Percentiles rank a stretch among this genome's conserved stretches.
Evolutionary conservation across 2,329 filamentous ascomycete genomes (phyloP).

Genomic region (Aspergillus brasiliensis): DNA sequence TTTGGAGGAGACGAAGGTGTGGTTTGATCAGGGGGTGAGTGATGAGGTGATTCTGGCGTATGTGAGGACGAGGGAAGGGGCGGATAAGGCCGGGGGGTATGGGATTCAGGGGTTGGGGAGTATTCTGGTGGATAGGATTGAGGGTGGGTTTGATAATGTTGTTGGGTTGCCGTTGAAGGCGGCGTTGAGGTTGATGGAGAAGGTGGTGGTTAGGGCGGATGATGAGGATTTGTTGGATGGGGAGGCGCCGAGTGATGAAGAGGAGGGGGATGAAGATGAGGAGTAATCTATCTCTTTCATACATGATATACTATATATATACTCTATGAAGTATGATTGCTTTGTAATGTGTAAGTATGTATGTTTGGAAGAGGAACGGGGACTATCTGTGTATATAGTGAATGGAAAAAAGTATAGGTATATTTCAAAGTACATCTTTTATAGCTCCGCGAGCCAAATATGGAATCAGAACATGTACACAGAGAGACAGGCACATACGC

Average conservation of each 20-base stretch:
- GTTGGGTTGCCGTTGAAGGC: conserved; percentile 82
- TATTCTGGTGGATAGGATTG: conserved; percentile 83
- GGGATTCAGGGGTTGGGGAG: conserved; percentile 87
- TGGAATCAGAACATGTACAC: conserved; percentile 36
- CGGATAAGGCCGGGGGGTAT: conserved; percentile 95
- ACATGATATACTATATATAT: too few species aligned
- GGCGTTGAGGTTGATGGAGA: conserved; percentile 80
- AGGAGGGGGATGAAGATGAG: conserved; percentile 17
- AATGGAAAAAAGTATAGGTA: not conserved
- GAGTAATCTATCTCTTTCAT: too few species aligned
- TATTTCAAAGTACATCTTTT: conserved; percentile 19
- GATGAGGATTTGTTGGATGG: conserved; percentile 48
- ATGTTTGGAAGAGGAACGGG: too few species aligned
- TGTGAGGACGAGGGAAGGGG: conserved; percentile 78
- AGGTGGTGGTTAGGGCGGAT: conserved; percentile 75
- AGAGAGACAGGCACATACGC: conserved; percentile 30
- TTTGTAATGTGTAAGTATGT: too few species aligned
- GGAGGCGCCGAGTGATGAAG: conserved; percentile 33
- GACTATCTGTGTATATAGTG: not conserved
- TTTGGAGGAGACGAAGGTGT: conserved; percentile 90
- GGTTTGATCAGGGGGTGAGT: conserved; percentile 72
- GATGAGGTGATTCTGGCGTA: conserved; percentile 80
- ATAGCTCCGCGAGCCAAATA: conserved; percentile 15
- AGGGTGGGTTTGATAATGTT: conserved; percentile 91
- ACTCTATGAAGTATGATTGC: too few species aligned